Percentiles rank a stretch among this genome's conserved stretches.
Evolutionary conservation across 2,329 filamentous ascomycete species (phyloP).

Genomic region (Trichoderma koningiopsis): DNA sequence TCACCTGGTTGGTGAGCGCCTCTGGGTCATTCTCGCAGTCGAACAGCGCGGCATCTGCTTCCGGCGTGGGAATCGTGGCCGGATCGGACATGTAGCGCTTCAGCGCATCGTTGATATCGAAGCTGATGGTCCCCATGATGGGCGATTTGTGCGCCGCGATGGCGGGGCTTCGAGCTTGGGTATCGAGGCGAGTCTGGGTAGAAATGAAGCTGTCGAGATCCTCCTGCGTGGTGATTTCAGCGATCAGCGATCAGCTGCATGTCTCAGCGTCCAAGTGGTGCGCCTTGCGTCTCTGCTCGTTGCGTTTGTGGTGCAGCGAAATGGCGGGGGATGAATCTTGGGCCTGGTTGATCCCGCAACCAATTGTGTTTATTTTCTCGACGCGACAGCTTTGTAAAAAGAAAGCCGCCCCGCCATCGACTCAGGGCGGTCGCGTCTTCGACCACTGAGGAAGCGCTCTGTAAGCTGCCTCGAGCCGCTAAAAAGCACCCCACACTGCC

Average conservation of each 20-base stretch:
- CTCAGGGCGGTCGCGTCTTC: constrained; percentile 4
- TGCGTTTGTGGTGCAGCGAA: constrained; percentile 9
- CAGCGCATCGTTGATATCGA: constrained; percentile 95
- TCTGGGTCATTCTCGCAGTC: constrained; percentile 95
- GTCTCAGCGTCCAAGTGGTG: neutral
- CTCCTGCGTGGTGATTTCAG: neutral
- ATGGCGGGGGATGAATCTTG: constrained; percentile 24
- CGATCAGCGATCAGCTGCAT: neutral
- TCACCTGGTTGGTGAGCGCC: constrained; percentile 71
- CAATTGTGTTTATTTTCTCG: constrained; percentile 31
- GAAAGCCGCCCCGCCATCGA: constrained; percentile 20
- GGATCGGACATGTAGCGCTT: constrained; percentile 97
- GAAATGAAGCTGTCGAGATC: neutral
- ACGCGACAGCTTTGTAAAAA: constrained; percentile 20
- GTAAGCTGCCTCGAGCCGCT: constrained; percentile 9
- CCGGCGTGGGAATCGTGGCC: constrained; percentile 75
- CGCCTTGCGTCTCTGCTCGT: constrained; percentile 1
- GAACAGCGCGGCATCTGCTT: constrained; percentile 79
- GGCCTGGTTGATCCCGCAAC: constrained; percentile 32
- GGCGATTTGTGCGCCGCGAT: constrained; percentile 33
- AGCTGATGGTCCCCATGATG: constrained; percentile 74
- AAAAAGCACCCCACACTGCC: constrained; percentile 21
- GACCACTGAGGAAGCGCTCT: constrained; percentile 23
- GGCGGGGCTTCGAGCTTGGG: constrained; percentile 23
- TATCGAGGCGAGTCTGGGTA: neutral